phyloP scores from a whole-genome alignment of 2,329 filamentous ascomycete species.

The Calonectria montana region DNA sequence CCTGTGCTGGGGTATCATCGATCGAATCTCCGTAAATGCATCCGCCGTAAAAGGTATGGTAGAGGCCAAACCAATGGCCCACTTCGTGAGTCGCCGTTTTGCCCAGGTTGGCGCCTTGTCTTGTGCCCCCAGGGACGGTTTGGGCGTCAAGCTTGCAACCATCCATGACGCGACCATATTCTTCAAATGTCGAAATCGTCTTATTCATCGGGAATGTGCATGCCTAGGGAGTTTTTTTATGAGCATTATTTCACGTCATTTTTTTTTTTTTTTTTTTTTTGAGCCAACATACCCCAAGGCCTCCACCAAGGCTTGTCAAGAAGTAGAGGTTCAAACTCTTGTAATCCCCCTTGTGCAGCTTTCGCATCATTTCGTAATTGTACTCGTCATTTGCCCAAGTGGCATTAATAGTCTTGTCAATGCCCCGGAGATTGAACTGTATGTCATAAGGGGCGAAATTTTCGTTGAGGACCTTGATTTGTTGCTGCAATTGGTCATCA shows the following conservation, averaged over 20 bases:
- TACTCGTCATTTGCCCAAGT: neutral
- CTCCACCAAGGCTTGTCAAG: neutral
- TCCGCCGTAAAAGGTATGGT: neutral
- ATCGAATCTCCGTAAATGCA: neutral
- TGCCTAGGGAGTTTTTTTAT: neutral
- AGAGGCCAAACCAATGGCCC: neutral
- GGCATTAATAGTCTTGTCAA: neutral
- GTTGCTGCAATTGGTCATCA: neutral
- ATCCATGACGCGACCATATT: neutral
- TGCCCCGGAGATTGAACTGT: neutral
- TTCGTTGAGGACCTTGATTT: neutral
- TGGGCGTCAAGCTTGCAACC: neutral
- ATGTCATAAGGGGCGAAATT: neutral
- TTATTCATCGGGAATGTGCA: neutral
- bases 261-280: too few relatives aligned
- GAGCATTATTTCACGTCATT: neutral
- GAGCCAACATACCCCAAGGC: neutral
- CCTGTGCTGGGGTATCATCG: neutral
- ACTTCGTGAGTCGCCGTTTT: neutral
- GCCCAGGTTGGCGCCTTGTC: neutral
- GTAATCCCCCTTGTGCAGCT: neutral
- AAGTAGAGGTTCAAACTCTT: neutral
- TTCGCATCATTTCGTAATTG: neutral
- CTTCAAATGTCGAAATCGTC: neutral
- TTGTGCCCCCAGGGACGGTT: neutral